Conservation (phyloP, 2,329 filamentous ascomycete genomes). For the Microcyclospora tardicrescens region DNA sequence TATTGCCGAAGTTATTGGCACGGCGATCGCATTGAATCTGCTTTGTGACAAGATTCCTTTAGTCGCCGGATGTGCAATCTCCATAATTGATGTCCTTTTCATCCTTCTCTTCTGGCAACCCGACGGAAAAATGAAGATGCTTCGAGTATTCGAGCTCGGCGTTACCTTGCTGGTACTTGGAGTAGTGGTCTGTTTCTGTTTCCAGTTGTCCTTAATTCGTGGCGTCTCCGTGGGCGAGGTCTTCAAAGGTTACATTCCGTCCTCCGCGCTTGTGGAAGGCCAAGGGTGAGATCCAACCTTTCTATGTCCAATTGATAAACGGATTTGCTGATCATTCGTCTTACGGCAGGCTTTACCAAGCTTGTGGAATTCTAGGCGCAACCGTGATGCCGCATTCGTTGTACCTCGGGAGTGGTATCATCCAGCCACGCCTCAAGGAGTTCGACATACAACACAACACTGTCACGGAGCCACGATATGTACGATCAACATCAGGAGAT, state of each 20-base stretch:
- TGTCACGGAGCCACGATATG: conserved; percentile 14
- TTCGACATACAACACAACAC: conserved; percentile 47
- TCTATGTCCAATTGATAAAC: conserved; percentile 2
- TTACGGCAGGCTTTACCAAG: conserved; percentile 44
- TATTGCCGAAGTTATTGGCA: conserved; percentile 54
- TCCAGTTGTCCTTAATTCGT: conserved; percentile 51
- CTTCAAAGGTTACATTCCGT: conserved; percentile 53
- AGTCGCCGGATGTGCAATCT: conserved; percentile 55
- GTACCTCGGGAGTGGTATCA: conserved; percentile 56
- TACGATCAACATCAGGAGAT: conserved; percentile 10
- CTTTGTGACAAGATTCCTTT: conserved; percentile 44
- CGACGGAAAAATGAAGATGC: conserved; percentile 42
- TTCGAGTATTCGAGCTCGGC: conserved; percentile 52
- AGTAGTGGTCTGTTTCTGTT: conserved; percentile 58
- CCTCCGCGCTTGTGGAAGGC: conserved; percentile 43
- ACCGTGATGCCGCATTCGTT: conserved; percentile 62
- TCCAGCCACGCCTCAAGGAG: conserved; percentile 52
- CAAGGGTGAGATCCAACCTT: conserved; percentile 30
- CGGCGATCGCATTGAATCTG: conserved; percentile 56
- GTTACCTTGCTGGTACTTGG: conserved; percentile 52
- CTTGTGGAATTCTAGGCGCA: conserved; percentile 64
- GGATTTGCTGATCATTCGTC: conserved; percentile 9
- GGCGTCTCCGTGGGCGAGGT: conserved; percentile 45
- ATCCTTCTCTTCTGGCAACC: conserved; percentile 56
- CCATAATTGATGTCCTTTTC: conserved; percentile 54